Evolutionary conservation across 139 green algal species (phyloP), one percentile per base, ranked within the genome.

Genomic region (Chlorella sp.): DNA sequence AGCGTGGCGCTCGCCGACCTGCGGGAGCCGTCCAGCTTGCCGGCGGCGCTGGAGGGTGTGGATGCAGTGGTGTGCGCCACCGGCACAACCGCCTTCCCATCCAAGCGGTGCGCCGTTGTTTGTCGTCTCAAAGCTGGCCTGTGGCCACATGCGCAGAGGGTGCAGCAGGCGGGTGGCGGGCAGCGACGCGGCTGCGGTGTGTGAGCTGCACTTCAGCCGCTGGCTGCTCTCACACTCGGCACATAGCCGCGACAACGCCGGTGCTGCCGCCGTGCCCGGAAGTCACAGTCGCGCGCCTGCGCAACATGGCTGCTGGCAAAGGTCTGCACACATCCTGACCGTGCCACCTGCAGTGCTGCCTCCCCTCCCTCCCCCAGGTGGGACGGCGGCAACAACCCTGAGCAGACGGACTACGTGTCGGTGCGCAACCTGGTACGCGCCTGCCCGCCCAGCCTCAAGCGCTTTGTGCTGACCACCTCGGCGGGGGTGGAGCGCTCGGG

Each of bases 81-180:
- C 16, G 95, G 95, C 38, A 98, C 95, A 9, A 98, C 95, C 26
- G 95, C 95, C 13, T 98, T 98, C 87, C 95, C 95, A 36, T 95
- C 93, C 26, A 83, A 88, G 34, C 87, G 94, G 88, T 97, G 87
- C 1, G 83, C 6, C 9, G 65, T 24, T n/a, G 38, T 22, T 22
- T 16, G 67, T 14, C 9, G 3, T 73, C 16, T 19, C 6, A 4
- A 40, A 24, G 28, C 6, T 4, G 67, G 16, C 28, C 6, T 14
- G 22, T 28, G 20, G 58, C 58, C 3, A 3, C n/a, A n/a, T n/a
- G n/a, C n/a, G n/a, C n/a, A n/a, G n/a, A n/a, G n/a, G n/a, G n/a
- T n/a, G n/a, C n/a, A n/a, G n/a, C n/a, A n/a, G n/a, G n/a, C n/a
- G n/a, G n/a, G n/a, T n/a, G n/a, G n/a, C n/a, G n/a, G n/a, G n/a